Percentiles rank a stretch among this genome's conserved stretches.
Evolutionary conservation across 768 basidiomycete species (phyloP).

Genomic region (Suillus placidus): DNA sequence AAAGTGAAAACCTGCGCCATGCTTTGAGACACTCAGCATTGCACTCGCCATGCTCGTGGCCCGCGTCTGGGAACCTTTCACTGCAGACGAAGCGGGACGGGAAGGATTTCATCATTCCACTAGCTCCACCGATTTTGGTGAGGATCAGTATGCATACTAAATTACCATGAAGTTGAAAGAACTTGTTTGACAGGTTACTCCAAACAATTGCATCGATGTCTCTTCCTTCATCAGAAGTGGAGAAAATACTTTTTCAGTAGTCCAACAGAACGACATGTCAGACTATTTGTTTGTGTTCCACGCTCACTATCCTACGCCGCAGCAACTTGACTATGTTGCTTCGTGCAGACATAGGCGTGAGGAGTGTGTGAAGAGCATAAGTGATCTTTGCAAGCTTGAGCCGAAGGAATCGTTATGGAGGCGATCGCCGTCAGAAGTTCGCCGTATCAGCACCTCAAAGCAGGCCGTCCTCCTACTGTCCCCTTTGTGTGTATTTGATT

Average conservation of each 20-base stretch:
- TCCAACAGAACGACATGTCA: constrained; percentile 47
- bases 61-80: constrained; percentile 30
- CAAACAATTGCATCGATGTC: constrained; percentile 55
- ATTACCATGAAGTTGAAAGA: background rate
- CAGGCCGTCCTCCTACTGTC: no score
- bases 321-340: constrained; percentile 40
- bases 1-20: no score
- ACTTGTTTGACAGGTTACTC: constrained; percentile 40
- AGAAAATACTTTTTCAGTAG: constrained; percentile 46
- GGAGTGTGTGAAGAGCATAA: constrained; percentile 27
- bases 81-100: constrained; percentile 15
- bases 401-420: background rate
- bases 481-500: no score
- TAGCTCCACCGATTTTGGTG: constrained; percentile 36
- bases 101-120: constrained; percentile 19
- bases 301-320: constrained; percentile 49
- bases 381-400: constrained; percentile 16
- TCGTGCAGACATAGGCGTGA: constrained; percentile 17
- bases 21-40: no score
- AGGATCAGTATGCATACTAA: constrained; percentile 32
- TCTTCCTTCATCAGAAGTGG: constrained; percentile 46
- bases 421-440: background rate
- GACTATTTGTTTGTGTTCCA: constrained; percentile 49
- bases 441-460: no score
- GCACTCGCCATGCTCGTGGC: constrained; percentile 46